These are phyloP conservation scores for Vinca minor DNA, from an alignment of 257 asterid species.

Conservation along the genomic window DNA sequence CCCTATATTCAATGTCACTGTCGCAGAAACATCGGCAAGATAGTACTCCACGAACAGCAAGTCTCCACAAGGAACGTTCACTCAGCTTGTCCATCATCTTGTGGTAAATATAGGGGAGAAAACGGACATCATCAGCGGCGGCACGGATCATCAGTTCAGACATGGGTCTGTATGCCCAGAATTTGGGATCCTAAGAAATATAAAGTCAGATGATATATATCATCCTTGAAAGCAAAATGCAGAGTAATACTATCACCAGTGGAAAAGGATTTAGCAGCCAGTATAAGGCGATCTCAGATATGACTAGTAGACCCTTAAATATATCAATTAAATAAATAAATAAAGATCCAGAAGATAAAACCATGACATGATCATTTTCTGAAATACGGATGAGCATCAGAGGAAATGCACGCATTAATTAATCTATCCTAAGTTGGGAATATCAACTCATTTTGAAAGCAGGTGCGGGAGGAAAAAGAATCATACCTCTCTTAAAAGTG, in stretches of 20 bases:
- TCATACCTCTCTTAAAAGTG: conserved; percentile 1
- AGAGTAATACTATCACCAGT: background rate
- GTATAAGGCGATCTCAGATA: background rate
- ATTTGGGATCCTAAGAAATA: conserved; percentile 11
- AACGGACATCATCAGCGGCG: conserved; percentile 14
- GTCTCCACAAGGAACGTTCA: conserved; percentile 7
- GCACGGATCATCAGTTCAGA: conserved; percentile 18
- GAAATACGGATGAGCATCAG: background rate
- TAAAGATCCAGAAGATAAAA: background rate
- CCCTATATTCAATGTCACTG: conserved; percentile 5
- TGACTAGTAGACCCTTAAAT: too few relatives aligned
- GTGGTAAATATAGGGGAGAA: conserved; percentile 4
- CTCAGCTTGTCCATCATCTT: conserved; percentile 13
- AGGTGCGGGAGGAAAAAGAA: too few relatives aligned
- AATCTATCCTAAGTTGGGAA: background rate
- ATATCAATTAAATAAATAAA: background rate
- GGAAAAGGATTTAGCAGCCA: background rate
- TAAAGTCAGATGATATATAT: background rate
- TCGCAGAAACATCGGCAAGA: conserved; percentile 14
- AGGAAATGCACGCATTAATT: background rate
- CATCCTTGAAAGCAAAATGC: background rate
- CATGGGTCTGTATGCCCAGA: conserved; percentile 12
- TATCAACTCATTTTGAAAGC: background rate
- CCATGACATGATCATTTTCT: background rate
- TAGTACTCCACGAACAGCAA: conserved; percentile 11